Percentiles rank a stretch among this genome's conserved stretches.
Evolutionary conservation across 2,329 filamentous ascomycete species (phyloP).

Genomic region (Cordyceps fumosorosea): DNA sequence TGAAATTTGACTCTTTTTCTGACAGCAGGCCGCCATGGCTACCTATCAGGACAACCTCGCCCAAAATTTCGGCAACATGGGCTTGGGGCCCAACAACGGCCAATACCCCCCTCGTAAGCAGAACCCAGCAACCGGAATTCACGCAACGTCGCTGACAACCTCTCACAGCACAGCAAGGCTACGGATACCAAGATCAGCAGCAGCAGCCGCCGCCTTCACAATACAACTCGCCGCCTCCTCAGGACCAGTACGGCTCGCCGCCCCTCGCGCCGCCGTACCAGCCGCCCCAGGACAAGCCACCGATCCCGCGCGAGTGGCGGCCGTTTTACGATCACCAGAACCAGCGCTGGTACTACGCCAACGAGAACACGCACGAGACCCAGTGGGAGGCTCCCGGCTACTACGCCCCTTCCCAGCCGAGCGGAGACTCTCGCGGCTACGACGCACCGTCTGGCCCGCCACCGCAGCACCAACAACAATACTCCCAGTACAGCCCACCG

Average conservation of each 20-base stretch:
- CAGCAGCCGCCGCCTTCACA: neutral
- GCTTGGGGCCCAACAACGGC: slow-evolving; percentile 11
- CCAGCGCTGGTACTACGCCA: slow-evolving; percentile 60
- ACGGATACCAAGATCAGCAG: slow-evolving; percentile 5
- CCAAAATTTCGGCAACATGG: slow-evolving; percentile 11
- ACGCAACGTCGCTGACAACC: neutral
- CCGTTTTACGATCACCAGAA: slow-evolving; percentile 55
- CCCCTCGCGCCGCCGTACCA: slow-evolving; percentile 23
- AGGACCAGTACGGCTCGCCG: slow-evolving; percentile 8
- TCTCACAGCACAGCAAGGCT: slow-evolving; percentile 3
- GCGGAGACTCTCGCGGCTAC: slow-evolving; percentile 22
- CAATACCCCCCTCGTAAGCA: slow-evolving; percentile 8
- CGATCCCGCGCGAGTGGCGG: slow-evolving; percentile 54
- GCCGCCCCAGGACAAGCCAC: slow-evolving; percentile 35
- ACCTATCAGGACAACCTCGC: slow-evolving; percentile 10
- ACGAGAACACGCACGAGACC: slow-evolving; percentile 52
- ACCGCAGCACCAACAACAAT: neutral
- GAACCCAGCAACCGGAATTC: neutral
- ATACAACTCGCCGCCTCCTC: slow-evolving; percentile 5
- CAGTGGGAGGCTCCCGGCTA: slow-evolving; percentile 56
- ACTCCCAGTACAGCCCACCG: neutral
- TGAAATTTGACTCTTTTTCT: neutral
- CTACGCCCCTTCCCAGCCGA: slow-evolving; percentile 16
- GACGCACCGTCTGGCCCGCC: slow-evolving; percentile 13
- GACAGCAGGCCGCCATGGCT: neutral